These are phyloP conservation scores for Hyphopichia burtonii DNA, from an alignment of 1,139 yeast genomes.

Conservation along the genomic window DNA sequence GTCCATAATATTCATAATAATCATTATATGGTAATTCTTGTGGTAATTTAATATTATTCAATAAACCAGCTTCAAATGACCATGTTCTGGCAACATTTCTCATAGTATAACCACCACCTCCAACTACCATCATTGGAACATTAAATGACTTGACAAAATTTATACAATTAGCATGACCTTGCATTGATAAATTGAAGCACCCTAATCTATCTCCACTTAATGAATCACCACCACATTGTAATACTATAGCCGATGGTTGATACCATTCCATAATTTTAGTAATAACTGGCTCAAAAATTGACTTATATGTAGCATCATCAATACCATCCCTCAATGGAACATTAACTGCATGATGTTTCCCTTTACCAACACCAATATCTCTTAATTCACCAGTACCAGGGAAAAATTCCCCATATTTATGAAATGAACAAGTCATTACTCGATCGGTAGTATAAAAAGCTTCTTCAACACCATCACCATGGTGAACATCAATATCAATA, in stretches of 20 bases:
- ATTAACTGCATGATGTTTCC: slow-evolving; percentile 82
- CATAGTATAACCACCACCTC: slow-evolving; percentile 99
- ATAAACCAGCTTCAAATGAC: slow-evolving; percentile 90
- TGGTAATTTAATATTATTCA: slow-evolving; percentile 76
- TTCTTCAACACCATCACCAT: slow-evolving; percentile 98
- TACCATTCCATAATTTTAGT: slow-evolving; percentile 85
- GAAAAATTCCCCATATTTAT: slow-evolving; percentile 94
- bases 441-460: slow-evolving; percentile 95
- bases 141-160: slow-evolving; percentile 84
- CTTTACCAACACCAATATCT: slow-evolving; percentile 87
- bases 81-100: slow-evolving; percentile 95
- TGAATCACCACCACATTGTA: slow-evolving; percentile 94
- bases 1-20: slow-evolving; percentile 95
- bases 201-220: slow-evolving; percentile 89
- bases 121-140: slow-evolving; percentile 85
- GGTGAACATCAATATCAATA: slow-evolving; percentile 95
- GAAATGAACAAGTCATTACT: slow-evolving; percentile 97
- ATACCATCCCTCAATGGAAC: slow-evolving; percentile 92
- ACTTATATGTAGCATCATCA: slow-evolving; percentile 83
- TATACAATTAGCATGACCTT: slow-evolving; percentile 95
- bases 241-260: slow-evolving; percentile 88
- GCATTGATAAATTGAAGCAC: slow-evolving; percentile 87
- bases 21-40: slow-evolving; percentile 92
- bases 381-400: slow-evolving; percentile 94
- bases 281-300: slow-evolving; percentile 85